Conservation (phyloP, 2,329 filamentous ascomycete species). For the Fusarium sterilihyphosum region DNA sequence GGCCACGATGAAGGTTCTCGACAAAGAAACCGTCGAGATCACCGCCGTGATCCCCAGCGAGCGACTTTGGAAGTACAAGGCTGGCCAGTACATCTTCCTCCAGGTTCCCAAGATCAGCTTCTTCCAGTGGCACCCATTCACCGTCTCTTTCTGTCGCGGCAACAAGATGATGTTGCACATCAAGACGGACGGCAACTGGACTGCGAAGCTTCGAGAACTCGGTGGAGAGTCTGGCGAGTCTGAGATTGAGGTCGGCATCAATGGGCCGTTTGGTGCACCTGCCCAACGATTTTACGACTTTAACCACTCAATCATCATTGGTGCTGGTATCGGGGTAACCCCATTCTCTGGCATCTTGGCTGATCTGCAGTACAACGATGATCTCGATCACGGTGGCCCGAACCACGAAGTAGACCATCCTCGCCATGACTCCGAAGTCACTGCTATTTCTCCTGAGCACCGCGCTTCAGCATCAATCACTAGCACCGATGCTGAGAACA, state of each 20-base stretch:
- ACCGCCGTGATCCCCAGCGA: slow-evolving; percentile 58
- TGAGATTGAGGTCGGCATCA: slow-evolving; percentile 61
- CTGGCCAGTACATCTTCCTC: slow-evolving; percentile 67
- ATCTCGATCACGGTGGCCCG: slow-evolving; percentile 48
- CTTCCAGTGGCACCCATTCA: slow-evolving; percentile 70
- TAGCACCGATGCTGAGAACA: not conserved
- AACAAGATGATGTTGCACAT: slow-evolving; percentile 65
- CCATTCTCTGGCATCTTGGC: slow-evolving; percentile 67
- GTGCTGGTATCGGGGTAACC: slow-evolving; percentile 66
- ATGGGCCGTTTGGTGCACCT: slow-evolving; percentile 67
- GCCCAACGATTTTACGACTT: slow-evolving; percentile 69
- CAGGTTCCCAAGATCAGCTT: slow-evolving; percentile 63
- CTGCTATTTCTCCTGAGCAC: not conserved
- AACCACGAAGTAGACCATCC: not conserved
- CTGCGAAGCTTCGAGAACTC: slow-evolving; percentile 55
- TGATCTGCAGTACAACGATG: slow-evolving; percentile 61
- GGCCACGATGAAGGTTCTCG: slow-evolving; percentile 59
- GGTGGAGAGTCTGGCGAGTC: slow-evolving; percentile 48
- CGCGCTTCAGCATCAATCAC: not conserved
- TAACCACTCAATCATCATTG: slow-evolving; percentile 64
- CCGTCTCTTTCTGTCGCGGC: slow-evolving; percentile 64
- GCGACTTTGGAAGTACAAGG: slow-evolving; percentile 62
- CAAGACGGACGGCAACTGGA: slow-evolving; percentile 69
- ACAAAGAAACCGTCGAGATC: slow-evolving; percentile 63
- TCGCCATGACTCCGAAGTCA: slow-evolving; percentile 16